phyloP scores from a whole-genome alignment of 1,284 basidiomycete genomes.

The Rhizoctonia solani region DNA sequence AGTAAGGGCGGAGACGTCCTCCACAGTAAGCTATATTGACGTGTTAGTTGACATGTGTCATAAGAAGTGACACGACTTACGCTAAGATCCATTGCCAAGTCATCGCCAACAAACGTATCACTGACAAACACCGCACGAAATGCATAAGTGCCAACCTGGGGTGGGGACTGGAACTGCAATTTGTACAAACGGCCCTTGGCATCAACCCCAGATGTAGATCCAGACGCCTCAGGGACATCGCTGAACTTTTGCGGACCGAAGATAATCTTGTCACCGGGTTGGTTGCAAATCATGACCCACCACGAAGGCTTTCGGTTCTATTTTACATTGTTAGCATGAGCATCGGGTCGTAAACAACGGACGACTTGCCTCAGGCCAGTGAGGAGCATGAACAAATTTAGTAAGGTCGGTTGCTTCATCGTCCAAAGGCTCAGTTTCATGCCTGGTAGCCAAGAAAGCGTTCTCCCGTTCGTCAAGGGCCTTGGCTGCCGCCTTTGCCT shows the following conservation, averaged over 20 bases:
- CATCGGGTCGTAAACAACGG: neutral
- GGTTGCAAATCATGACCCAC: constrained; percentile 91
- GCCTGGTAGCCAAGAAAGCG: constrained; percentile 66
- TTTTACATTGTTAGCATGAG: constrained; percentile 27
- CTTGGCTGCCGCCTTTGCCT: constrained; percentile 55
- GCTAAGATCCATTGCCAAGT: constrained; percentile 71
- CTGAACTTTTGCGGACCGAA: constrained; percentile 87
- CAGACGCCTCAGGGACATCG: constrained; percentile 65
- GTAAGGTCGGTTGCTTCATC: constrained; percentile 49
- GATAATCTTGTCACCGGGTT: constrained; percentile 86
- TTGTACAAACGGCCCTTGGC: constrained; percentile 67
- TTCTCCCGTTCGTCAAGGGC: constrained; percentile 65
- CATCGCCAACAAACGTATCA: constrained; percentile 88
- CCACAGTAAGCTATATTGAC: constrained; percentile 75
- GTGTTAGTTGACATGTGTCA: constrained; percentile 16
- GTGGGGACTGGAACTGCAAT: constrained; percentile 94
- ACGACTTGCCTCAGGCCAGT: constrained; percentile 78
- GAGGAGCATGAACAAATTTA: constrained; percentile 86
- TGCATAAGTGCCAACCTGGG: constrained; percentile 79
- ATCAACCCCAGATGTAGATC: neutral
- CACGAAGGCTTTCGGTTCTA: constrained; percentile 84
- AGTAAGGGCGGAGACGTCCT: constrained; percentile 64
- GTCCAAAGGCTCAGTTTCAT: constrained; percentile 63
- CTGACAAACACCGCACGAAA: constrained; percentile 87
- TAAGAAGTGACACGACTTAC: constrained; percentile 51